These are phyloP conservation scores for Prunus padus DNA, from an alignment of 306 rosid species.

Conservation along the genomic window DNA sequence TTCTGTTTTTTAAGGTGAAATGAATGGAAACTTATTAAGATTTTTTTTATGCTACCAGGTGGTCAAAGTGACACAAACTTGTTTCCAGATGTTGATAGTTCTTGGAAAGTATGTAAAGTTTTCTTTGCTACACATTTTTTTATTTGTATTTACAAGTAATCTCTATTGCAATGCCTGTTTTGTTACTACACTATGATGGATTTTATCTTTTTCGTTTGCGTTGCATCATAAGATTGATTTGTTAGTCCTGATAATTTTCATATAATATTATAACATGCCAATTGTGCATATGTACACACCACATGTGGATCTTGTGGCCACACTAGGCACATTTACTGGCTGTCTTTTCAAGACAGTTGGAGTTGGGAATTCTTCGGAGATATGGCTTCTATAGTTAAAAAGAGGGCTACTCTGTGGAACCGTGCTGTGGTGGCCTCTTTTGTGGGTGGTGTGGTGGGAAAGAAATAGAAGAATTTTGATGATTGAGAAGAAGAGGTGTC, in stretches of 20 bases:
- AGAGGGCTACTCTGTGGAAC: background rate
- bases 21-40: constrained; percentile 9
- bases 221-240: background rate
- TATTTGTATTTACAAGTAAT: constrained; percentile 4
- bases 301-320: background rate
- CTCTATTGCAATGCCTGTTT: background rate
- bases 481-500: background rate
- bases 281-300: background rate
- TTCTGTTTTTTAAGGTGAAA: background rate
- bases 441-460: background rate
- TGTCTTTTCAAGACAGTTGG: background rate
- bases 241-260: background rate
- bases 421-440: background rate
- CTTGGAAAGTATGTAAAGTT: constrained; percentile 76
- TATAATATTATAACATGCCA: background rate
- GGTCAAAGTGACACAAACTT: constrained; percentile 57
- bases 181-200: background rate
- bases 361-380: background rate
- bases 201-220: background rate
- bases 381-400: background rate
- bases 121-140: constrained; percentile 20
- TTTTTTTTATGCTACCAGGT: constrained; percentile 47
- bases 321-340: background rate
- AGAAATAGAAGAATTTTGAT: constrained; percentile 3
- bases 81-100: constrained; percentile 80